Percentiles rank a stretch among this genome's conserved stretches.
These are phyloP conservation scores for Tylopilus sp. DNA, from an alignment of 768 basidiomycete genomes.

Conservation along the genomic window DNA sequence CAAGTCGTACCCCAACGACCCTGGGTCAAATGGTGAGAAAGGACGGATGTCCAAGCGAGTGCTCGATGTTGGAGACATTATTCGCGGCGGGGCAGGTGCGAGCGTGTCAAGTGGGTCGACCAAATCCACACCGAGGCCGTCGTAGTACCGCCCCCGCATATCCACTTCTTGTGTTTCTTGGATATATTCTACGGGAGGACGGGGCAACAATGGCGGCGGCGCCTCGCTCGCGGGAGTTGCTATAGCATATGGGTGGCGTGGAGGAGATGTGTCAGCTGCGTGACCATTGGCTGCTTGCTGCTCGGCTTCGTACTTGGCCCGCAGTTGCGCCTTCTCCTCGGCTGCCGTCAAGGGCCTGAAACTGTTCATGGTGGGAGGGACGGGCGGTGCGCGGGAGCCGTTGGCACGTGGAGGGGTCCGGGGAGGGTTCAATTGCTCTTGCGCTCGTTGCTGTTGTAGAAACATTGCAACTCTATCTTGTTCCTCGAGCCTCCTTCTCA, in stretches of 20 bases:
- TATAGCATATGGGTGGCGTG: constrained; percentile 17
- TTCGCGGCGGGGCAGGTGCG: constrained; percentile 8
- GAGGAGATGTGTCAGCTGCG: not conserved
- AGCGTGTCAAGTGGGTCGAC: constrained; percentile 36
- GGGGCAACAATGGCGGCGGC: constrained; percentile 67
- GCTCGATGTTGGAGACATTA: constrained; percentile 9
- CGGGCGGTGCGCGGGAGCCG: constrained; percentile 29
- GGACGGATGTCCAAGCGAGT: constrained; percentile 38
- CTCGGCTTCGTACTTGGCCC: constrained; percentile 60
- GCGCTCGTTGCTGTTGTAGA: constrained; percentile 14
- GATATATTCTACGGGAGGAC: constrained; percentile 77
- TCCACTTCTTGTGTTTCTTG: constrained; percentile 79
- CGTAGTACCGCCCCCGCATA: constrained; percentile 45
- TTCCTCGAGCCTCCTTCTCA: constrained; percentile 54
- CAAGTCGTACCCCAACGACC: constrained; percentile 19
- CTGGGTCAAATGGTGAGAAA: constrained; percentile 46
- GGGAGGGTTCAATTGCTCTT: constrained; percentile 5
- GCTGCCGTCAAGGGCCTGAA: constrained; percentile 55
- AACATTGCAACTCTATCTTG: constrained; percentile 43
- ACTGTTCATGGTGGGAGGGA: constrained; percentile 24
- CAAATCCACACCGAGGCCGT: constrained; percentile 19
- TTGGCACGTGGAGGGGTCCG: constrained; percentile 29
- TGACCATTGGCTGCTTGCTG: constrained; percentile 36
- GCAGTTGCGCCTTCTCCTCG: constrained; percentile 74
- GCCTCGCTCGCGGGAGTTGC: constrained; percentile 15